phyloP scores from a whole-genome alignment of 805 yeast species.

The Blastobotrys attinorum region DNA sequence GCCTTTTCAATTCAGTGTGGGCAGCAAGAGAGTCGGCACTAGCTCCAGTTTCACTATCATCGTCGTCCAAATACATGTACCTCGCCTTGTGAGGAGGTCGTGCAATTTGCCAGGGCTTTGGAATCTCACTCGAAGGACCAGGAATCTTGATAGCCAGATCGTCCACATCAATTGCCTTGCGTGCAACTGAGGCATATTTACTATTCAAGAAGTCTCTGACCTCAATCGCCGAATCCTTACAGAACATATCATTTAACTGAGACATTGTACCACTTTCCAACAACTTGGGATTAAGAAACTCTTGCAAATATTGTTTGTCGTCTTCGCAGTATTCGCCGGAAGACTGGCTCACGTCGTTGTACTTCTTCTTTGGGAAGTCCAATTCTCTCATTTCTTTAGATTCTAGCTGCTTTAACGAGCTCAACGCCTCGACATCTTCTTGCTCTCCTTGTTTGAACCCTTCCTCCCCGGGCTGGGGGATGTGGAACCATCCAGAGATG shows the following conservation, averaged over 20 bases:
- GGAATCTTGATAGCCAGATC: conserved; percentile 47
- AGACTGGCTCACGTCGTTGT: conserved; percentile 6
- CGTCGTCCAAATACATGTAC: conserved; percentile 72
- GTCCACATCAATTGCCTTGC: conserved; percentile 44
- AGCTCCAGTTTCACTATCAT: conserved; percentile 16
- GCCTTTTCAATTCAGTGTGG: conserved; percentile 35
- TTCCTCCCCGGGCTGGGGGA: conserved; percentile 87
- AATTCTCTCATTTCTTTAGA: conserved; percentile 67
- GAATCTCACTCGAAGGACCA: conserved; percentile 42
- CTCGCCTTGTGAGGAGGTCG: conserved; percentile 92
- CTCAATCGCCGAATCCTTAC: conserved; percentile 62
- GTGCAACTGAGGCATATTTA: conserved; percentile 42
- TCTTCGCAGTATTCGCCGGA: conserved; percentile 23
- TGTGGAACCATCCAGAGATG: conserved; percentile 98
- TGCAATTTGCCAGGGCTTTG: conserved; percentile 80
- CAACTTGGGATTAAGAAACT: conserved; percentile 51
- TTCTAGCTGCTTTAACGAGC: conserved; percentile 74
- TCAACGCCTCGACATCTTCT: conserved; percentile 61
- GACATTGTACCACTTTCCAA: conserved; percentile 34
- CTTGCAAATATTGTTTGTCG: conserved; percentile 44
- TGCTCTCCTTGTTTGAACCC: conserved; percentile 82
- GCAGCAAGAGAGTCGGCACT: conserved; percentile 11
- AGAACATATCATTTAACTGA: conserved; percentile 44
- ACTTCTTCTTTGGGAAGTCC: conserved; percentile 60
- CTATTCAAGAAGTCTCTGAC: conserved; percentile 54